Evolutionary conservation across 495 filamentous ascomycete species (phyloP), one percentile per base, ranked within the genome.

Genomic region (Pyronema omphalodes): DNA sequence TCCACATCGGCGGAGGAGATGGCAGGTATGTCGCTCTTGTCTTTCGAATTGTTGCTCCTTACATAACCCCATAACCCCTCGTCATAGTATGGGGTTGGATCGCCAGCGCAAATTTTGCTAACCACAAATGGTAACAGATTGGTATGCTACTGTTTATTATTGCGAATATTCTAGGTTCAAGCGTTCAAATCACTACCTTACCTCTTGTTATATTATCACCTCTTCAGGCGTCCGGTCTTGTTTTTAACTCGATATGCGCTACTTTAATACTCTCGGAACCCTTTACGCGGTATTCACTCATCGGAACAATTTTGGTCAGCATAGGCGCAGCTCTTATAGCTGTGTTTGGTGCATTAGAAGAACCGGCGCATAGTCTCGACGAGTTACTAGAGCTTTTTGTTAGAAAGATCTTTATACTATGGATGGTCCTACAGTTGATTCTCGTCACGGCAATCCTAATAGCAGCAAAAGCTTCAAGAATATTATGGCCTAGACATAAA

Each of bases 191-290:
- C 65, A 96, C 91, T 6, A 95, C 88, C 5, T 75, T 99, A 44
- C 91, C 91, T 1, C 74, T 99, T 14, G 93, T 93, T 3, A 88
- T 99, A 9, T 75, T 99, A 15, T 95, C 89, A 34, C 94, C 91
- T 0, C 74, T 99, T 17, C 91, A 99, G 70, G 91, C 91, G 65
- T 93, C 87, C 44, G 91, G 91, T 18, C 74, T 99, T 34, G 91
- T 96, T 34, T 99, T 99, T 72, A 99, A 99, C 71, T 94, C 89
- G 37, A 84, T 94, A 55, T 95, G 91, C 68, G 91, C 91, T 40
- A 88, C 88, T 3, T 70, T 99, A 40, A 88, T 99, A 61, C 77
- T 99, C 36, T 79, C 84, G 36, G 91, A 99, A 70, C 82, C 88
- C 1, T 99, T 95, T 69, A 99, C 91, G 17, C 75, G 79, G 62